phyloP scores from a whole-genome alignment of 106 monocot species.

The Dioscorea dumetorum region DNA sequence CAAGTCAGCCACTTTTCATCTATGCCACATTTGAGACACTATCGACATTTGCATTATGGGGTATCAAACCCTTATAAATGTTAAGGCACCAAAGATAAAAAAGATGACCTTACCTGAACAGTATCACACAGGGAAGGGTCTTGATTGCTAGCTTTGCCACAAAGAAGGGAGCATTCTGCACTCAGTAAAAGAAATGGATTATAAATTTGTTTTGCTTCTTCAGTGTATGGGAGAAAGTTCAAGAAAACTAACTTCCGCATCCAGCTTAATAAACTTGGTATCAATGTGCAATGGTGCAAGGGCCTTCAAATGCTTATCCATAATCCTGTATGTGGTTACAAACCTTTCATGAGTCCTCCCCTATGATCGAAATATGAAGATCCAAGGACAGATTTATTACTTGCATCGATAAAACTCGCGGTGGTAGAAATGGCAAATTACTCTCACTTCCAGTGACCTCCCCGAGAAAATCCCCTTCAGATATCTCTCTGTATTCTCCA shows the following conservation, averaged over 20 bases:
- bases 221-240: neutral
- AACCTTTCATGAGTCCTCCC: neutral
- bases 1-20: neutral
- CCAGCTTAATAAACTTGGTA: slow-evolving; percentile 82
- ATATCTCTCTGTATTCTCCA: slow-evolving; percentile 89
- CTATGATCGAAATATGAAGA: neutral
- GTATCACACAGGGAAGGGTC: slow-evolving; percentile 81
- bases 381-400: slow-evolving; percentile 28
- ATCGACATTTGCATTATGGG: neutral
- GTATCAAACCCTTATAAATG: neutral
- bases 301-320: slow-evolving; percentile 91
- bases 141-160: slow-evolving; percentile 82
- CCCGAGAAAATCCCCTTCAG: slow-evolving; percentile 86
- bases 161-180: slow-evolving; percentile 96
- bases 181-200: slow-evolving; percentile 1
- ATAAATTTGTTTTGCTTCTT: slow-evolving; percentile 4
- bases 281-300: slow-evolving; percentile 63
- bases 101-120: slow-evolving; percentile 53
- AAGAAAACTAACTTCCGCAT: slow-evolving; percentile 63
- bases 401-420: slow-evolving; percentile 98
- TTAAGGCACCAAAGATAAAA: too few relatives aligned
- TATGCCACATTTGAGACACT: neutral
- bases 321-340: slow-evolving; percentile 46
- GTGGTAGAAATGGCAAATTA: slow-evolving; percentile 94
- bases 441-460: slow-evolving; percentile 91